phyloP scores from a whole-genome alignment of 352 stramenopile species.

The Saprolegnia diclina region DNA sequence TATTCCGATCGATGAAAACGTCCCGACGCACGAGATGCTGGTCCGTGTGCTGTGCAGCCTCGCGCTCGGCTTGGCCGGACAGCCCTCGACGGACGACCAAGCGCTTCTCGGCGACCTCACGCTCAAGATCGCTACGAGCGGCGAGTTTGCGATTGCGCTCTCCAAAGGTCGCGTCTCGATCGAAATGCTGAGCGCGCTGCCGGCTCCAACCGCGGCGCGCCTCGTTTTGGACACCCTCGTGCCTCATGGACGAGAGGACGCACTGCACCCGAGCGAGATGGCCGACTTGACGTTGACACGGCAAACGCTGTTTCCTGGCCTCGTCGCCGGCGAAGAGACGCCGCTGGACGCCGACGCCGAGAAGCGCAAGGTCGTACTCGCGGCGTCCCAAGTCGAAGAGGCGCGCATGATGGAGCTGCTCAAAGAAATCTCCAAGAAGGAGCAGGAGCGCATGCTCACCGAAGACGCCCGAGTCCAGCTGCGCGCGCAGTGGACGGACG shows the following conservation, averaged over 20 bases:
- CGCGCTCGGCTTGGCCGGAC: conserved; percentile 42
- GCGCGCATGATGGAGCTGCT: conserved; percentile 64
- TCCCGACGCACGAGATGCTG: conserved; percentile 71
- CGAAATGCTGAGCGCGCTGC: neutral
- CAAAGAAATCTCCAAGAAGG: conserved; percentile 39
- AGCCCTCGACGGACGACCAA: neutral
- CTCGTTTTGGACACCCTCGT: conserved; percentile 11
- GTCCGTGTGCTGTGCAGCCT: conserved; percentile 65
- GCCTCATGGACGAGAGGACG: neutral
- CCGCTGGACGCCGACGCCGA: neutral
- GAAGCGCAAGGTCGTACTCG: conserved; percentile 30
- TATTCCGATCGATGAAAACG: conserved; percentile 58
- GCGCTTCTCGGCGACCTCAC: conserved; percentile 4
- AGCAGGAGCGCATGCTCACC: conserved; percentile 35
- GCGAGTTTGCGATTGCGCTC: conserved; percentile 12
- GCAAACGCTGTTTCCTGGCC: neutral
- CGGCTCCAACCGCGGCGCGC: neutral
- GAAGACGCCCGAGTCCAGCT: conserved; percentile 9
- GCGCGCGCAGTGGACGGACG: conserved; percentile 43
- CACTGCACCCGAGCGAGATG: conserved; percentile 14
- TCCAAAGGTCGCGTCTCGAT: conserved; percentile 1
- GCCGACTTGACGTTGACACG: neutral
- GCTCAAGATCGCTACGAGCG: conserved; percentile 23
- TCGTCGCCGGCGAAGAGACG: neutral
- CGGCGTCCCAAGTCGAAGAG: conserved; percentile 75